Conservation (phyloP, 305 asterid genomes). For the Petunia hybrid region DNA sequence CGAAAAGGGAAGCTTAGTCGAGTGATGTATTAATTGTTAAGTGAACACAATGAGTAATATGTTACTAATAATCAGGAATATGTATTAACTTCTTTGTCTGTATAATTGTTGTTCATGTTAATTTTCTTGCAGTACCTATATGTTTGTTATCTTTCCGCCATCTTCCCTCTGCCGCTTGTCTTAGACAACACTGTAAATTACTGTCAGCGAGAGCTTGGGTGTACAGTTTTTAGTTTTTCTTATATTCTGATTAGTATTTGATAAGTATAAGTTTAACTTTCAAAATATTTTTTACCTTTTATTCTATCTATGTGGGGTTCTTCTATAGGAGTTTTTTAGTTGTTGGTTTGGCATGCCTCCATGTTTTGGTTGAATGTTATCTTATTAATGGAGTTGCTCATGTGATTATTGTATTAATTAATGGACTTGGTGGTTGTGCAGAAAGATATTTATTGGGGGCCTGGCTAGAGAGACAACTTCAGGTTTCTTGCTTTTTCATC, state of each 20-base stretch:
- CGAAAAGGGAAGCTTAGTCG: not conserved
- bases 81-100: not conserved
- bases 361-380: not conserved
- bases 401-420: not conserved
- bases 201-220: not conserved
- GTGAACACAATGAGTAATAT: not conserved
- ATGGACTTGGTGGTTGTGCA: slow-evolving; percentile 36
- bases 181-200: not conserved
- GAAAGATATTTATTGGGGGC: slow-evolving; percentile 66
- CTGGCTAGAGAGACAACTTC: slow-evolving; percentile 66
- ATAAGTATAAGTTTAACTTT: not conserved
- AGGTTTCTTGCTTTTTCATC: slow-evolving; percentile 40
- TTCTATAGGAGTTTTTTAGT: not conserved
- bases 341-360: slow-evolving; percentile 9
- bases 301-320: not conserved
- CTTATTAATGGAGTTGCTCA: not conserved
- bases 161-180: not conserved
- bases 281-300: not conserved
- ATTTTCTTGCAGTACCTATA: not conserved
- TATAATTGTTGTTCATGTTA: not conserved
- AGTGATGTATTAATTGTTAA: not conserved
- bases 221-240: not conserved
- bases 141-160: not conserved
- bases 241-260: not conserved
- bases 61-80: not conserved